Percentiles rank a stretch among this genome's conserved stretches.
These are phyloP conservation scores for Lobosporangium transversale DNA, from an alignment of 192 early-diverging fungal genomes.

Conservation along the genomic window DNA sequence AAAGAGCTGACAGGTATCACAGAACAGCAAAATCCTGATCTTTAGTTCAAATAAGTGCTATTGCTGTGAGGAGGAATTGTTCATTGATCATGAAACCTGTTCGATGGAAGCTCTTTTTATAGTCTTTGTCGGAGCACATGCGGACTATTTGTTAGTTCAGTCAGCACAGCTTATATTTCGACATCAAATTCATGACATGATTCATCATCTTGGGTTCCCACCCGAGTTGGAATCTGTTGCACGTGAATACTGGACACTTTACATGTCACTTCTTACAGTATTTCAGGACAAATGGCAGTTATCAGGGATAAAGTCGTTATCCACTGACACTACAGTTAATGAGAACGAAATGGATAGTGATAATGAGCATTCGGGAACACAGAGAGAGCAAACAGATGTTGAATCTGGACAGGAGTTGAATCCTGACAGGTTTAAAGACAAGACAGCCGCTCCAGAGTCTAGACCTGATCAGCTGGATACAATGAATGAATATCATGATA, in stretches of 20 bases:
- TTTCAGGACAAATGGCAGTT: conserved; percentile 5
- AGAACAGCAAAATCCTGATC: too few relatives aligned
- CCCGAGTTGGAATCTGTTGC: conserved; percentile 24
- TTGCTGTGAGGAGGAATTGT: too few relatives aligned
- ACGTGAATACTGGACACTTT: conserved; percentile 30
- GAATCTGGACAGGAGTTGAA: background rate
- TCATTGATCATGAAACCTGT: too few relatives aligned
- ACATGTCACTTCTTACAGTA: background rate
- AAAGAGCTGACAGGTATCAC: background rate
- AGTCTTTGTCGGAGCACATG: conserved; percentile 11
- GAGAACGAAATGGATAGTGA: background rate
- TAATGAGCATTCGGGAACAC: background rate
- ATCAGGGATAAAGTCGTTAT: too few relatives aligned
- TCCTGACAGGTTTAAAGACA: conserved; percentile 17
- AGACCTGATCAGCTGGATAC: conserved; percentile 11
- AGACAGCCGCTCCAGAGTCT: background rate
- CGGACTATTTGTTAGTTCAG: conserved; percentile 4
- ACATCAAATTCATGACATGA: conserved; percentile 13
- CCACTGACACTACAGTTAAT: background rate
- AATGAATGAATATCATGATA: conserved; percentile 20
- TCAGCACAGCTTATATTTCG: conserved; percentile 19
- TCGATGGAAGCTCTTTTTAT: too few relatives aligned
- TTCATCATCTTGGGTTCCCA: conserved; percentile 32
- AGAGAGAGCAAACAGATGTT: background rate
- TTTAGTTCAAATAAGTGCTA: too few relatives aligned